Percentiles rank a stretch among this genome's conserved stretches.
Conservation (phyloP, 768 basidiomycete species). For the Lyophyllum semitale region DNA sequence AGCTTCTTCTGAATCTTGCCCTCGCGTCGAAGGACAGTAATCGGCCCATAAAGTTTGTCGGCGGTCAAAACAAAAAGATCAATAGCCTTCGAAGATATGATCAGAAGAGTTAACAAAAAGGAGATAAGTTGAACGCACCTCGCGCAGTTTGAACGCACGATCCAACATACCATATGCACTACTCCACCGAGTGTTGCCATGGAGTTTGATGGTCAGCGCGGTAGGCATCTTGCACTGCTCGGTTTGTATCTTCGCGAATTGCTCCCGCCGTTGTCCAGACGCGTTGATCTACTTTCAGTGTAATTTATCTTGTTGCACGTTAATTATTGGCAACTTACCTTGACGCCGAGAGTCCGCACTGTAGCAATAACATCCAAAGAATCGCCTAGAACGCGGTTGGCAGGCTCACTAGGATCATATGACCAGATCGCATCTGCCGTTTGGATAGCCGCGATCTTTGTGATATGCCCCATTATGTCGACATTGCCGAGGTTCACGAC, state of each 20-base stretch:
- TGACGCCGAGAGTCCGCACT: conserved; percentile 29
- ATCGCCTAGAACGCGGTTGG: conserved; percentile 26
- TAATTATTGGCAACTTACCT: conserved; percentile 20
- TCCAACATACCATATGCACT: conserved; percentile 8
- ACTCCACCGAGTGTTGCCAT: conserved; percentile 14
- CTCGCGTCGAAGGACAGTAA: conserved; percentile 7
- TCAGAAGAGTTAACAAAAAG: background rate
- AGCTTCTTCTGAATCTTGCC: conserved; percentile 11
- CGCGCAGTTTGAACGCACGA: background rate
- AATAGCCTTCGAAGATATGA: conserved; percentile 10
- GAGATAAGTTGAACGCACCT: conserved; percentile 1
- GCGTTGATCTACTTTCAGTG: conserved; percentile 20
- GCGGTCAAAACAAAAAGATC: conserved; percentile 12
- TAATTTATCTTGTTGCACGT: background rate
- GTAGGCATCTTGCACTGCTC: background rate
- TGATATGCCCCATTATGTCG: conserved; percentile 30
- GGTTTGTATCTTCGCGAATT: conserved; percentile 23
- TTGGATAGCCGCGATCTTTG: conserved; percentile 26
- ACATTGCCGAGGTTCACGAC: conserved; percentile 27
- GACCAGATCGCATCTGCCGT: conserved; percentile 33
- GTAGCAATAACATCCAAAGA: conserved; percentile 31
- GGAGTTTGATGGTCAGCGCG: conserved; percentile 22
- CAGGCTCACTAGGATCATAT: conserved; percentile 24
- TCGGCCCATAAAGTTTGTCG: conserved; percentile 8
- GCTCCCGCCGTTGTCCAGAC: conserved; percentile 22